Evolutionary conservation across 2,329 filamentous ascomycete species (phyloP), one percentile per base, ranked within the genome.

Genomic region (Colletotrichum sublineola): DNA sequence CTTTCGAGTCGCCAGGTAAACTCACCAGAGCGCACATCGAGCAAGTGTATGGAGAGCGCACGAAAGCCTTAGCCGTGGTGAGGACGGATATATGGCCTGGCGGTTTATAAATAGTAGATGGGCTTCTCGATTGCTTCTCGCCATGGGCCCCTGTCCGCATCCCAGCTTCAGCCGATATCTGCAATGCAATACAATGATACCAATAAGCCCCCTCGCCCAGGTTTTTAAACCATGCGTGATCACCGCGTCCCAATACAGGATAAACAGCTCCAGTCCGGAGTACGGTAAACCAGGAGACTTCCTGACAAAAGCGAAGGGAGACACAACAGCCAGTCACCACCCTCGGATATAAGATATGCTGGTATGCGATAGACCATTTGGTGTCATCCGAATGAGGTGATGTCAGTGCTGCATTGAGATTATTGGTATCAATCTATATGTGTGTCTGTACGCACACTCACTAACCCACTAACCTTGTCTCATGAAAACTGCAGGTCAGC

Each of bases 361-460:
- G 44, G n/a, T 63, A 57, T 36, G 38, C 57, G 5, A 36, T 29
- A 52, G 20, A 57, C 38, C 44, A 29, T 24, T 33, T 62, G 42
- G 5, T 46, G 20, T 61, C 40, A 52, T 38, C 63, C 56, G n/a
- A 46, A 38, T 5, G 24, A 61, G 44, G 31, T 38, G 20, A 29
- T n/a, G 11, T 18, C 20, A 3, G n/a, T 31, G 38, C 15, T 20
- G n/a, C 29, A 31, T 62, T 62, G 12, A 40, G 33, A 31, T 29
- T 52, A 50, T 36, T 71, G 68, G 64, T 71, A 63, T 68, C 68
- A 68, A 58, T 68, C 64, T 68, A 63, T 63, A 55, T 67, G 40
- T 67, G 48, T 56, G 11, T n/a, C 7, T 12, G 52, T 36, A 56
- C 40, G 38, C 36, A 58, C 42, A 36, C 20, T 56, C 48, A 62